phyloP scores from a whole-genome alignment of 1,284 basidiomycete species.

The Cutaneotrichosporon sp. region DNA sequence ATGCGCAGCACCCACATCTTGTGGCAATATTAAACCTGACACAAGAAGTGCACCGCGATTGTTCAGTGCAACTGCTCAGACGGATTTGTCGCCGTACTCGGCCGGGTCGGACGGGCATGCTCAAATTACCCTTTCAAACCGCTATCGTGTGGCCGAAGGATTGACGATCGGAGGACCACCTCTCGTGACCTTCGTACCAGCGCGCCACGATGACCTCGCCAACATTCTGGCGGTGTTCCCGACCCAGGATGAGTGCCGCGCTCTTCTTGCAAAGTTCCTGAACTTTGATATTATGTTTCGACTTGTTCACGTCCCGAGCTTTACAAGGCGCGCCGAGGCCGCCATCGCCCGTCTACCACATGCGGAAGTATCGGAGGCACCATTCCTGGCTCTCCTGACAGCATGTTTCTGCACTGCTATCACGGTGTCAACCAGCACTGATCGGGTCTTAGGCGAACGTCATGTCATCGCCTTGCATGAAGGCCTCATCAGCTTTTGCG shows the following conservation, averaged over 20 bases:
- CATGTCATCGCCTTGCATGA: background rate
- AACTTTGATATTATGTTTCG: constrained; percentile 7
- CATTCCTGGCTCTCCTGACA: background rate
- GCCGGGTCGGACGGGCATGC: too few relatives aligned
- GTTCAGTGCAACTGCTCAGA: too few relatives aligned
- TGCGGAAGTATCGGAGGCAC: background rate
- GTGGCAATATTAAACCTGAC: too few relatives aligned
- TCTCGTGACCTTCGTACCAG: background rate
- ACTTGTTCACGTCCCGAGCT: constrained; percentile 6
- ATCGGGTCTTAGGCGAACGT: background rate
- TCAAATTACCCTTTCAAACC: background rate
- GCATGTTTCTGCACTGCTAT: background rate
- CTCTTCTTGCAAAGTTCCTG: background rate
- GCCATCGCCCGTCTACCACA: constrained; percentile 1
- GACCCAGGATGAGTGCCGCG: constrained; percentile 2
- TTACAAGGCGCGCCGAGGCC: constrained; percentile 1
- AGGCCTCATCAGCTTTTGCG: background rate
- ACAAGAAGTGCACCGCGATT: too few relatives aligned
- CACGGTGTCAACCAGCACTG: background rate
- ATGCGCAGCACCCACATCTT: too few relatives aligned
- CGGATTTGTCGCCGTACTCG: too few relatives aligned
- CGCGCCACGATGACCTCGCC: background rate
- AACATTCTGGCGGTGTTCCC: constrained; percentile 2
- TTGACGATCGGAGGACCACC: background rate
- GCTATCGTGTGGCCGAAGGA: background rate